Evolutionary conservation across 208 protist genomes (phyloP).

Genomic region (Wallacemonas rigidus): DNA sequence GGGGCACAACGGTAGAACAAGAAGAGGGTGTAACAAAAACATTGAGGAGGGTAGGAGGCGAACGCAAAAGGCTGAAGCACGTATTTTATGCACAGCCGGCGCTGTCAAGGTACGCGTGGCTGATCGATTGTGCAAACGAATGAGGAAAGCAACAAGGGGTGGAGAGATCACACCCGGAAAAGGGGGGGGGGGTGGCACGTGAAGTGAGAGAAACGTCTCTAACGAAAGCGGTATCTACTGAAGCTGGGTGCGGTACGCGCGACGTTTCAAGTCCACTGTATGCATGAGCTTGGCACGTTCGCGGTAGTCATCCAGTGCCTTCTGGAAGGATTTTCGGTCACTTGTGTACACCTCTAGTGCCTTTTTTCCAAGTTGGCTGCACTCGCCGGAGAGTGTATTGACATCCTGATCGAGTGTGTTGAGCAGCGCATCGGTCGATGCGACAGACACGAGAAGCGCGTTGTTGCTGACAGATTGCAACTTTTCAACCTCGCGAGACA

Average conservation of each 20-base stretch:
- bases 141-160: neutral
- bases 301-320: constrained; percentile 55
- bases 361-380: constrained; percentile 31
- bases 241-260: constrained; percentile 41
- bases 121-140: neutral
- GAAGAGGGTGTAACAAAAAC: constrained; percentile 1
- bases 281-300: constrained; percentile 59
- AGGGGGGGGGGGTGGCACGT: neutral
- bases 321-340: constrained; percentile 55
- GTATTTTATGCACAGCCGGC: too few species aligned
- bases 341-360: constrained; percentile 45
- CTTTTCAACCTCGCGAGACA: constrained; percentile 49
- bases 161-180: neutral
- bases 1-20: neutral
- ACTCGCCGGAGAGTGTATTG: constrained; percentile 37
- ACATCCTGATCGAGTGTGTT: constrained; percentile 70
- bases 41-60: too few species aligned
- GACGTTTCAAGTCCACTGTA: constrained; percentile 70
- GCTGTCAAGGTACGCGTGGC: neutral
- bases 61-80: too few species aligned
- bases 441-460: constrained; percentile 51
- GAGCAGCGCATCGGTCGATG: constrained; percentile 63
- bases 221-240: neutral
- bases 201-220: neutral
- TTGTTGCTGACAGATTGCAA: constrained; percentile 49